Evolutionary conservation across 2,329 filamentous ascomycete species (phyloP).

Genomic region (Cordyceps farinosa): DNA sequence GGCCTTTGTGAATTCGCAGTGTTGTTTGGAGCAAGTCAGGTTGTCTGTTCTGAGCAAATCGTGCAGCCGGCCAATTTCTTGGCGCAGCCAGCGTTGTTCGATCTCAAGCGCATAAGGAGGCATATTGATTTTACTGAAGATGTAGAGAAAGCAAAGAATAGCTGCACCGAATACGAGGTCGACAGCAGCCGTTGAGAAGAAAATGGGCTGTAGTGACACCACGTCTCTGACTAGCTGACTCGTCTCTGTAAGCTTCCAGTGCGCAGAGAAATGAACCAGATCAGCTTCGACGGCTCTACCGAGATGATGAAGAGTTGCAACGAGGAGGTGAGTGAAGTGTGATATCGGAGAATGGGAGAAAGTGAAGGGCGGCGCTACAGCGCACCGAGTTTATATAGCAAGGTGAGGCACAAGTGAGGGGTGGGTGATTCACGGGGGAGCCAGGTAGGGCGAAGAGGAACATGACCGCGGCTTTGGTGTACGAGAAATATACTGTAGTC

Average conservation of each 20-base stretch:
- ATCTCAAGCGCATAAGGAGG: constrained; percentile 30
- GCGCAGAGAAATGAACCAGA: not conserved
- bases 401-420: not conserved
- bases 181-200: not conserved
- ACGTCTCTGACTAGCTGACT: not conserved
- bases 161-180: too few species aligned
- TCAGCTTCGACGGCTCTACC: not conserved
- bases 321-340: not conserved
- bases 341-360: not conserved
- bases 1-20: constrained; percentile 33
- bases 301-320: not conserved
- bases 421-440: too few species aligned
- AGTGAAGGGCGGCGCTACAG: not conserved
- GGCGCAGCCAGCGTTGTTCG: constrained; percentile 33
- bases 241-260: not conserved
- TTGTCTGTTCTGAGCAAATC: constrained; percentile 26
- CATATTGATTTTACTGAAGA: constrained; percentile 24
- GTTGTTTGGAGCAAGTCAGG: constrained; percentile 21
- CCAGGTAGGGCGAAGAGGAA: not conserved
- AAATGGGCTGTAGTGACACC: not conserved
- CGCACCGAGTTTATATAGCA: not conserved
- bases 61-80: constrained; percentile 25
- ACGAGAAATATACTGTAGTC: not conserved
- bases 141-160: too few species aligned
- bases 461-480: not conserved